These are phyloP conservation scores for Globisporangium canariense DNA, from an alignment of 352 stramenopile species.

Conservation along the genomic window DNA sequence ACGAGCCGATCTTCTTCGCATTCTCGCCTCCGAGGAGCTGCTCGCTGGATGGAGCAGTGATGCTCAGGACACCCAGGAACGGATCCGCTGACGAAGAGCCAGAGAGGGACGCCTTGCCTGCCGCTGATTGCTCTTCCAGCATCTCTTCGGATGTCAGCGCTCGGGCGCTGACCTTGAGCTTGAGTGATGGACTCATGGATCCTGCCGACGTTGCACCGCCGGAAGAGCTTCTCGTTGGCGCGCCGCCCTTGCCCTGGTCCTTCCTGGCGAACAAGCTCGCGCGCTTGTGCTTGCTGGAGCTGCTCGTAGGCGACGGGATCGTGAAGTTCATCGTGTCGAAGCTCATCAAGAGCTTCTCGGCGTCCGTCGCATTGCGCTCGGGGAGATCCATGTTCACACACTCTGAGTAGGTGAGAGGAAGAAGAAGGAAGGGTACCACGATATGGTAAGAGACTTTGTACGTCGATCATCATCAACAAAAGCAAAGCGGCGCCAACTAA, in stretches of 20 bases:
- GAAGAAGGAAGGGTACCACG: slow-evolving; percentile 29
- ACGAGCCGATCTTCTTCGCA: slow-evolving; percentile 90
- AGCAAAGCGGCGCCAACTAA: slow-evolving; percentile 56
- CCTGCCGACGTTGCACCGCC: slow-evolving; percentile 14
- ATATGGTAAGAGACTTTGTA: slow-evolving; percentile 21
- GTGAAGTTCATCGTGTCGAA: slow-evolving; percentile 87
- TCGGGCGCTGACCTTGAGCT: slow-evolving; percentile 27
- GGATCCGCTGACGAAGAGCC: slow-evolving; percentile 29
- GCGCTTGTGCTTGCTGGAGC: slow-evolving; percentile 48
- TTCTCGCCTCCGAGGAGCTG: slow-evolving; percentile 13
- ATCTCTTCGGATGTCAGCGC: slow-evolving; percentile 32
- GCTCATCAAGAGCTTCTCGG: slow-evolving; percentile 84
- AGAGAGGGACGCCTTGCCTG: slow-evolving; percentile 23
- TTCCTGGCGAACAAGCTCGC: slow-evolving; percentile 38
- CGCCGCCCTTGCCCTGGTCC: slow-evolving; percentile 5
- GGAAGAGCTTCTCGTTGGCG: slow-evolving; percentile 4
- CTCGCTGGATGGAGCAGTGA: slow-evolving; percentile 25
- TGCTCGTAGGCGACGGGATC: slow-evolving; percentile 72
- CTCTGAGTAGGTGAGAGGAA: slow-evolving; percentile 24
- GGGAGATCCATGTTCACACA: slow-evolving; percentile 38
- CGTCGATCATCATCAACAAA: slow-evolving; percentile 29
- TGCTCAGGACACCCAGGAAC: slow-evolving; percentile 43
- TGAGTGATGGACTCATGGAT: slow-evolving; percentile 31
- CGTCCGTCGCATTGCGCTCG: slow-evolving; percentile 40
- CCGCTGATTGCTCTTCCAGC: slow-evolving; percentile 27